phyloP scores from a whole-genome alignment of 257 asterid genomes.

The Thymus quinquecostatus region DNA sequence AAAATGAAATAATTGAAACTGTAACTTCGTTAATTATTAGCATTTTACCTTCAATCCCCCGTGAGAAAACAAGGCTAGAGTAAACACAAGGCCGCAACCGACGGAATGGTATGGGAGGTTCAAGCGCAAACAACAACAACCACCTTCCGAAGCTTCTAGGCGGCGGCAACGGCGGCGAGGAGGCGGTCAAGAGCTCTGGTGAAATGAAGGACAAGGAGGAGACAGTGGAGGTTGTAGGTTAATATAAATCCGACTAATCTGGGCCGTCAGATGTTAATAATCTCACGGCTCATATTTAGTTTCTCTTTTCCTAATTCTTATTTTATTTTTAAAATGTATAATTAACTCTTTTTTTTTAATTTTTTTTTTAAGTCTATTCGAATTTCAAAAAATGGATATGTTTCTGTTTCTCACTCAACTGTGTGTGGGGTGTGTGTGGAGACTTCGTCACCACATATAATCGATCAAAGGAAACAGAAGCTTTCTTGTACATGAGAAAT shows the following conservation, averaged over 20 bases:
- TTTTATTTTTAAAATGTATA: background rate
- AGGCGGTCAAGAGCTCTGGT: background rate
- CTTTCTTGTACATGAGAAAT: background rate
- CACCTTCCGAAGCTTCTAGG: conserved; percentile 13
- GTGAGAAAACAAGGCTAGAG: background rate
- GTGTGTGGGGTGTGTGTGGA: background rate
- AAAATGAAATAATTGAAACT: background rate
- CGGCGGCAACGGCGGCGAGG: conserved; percentile 14
- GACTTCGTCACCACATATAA: conserved; percentile 31
- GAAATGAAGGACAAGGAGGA: background rate
- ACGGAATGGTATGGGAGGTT: background rate
- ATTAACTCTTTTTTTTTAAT: background rate
- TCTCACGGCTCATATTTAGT: background rate
- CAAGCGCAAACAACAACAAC: background rate
- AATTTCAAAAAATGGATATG: background rate
- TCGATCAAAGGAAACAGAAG: conserved; percentile 2
- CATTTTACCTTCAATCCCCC: conserved; percentile 9
- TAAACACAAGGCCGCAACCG: background rate
- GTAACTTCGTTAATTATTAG: background rate
- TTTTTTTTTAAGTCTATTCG: background rate
- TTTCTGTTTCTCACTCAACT: conserved; percentile 26
- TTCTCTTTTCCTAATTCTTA: background rate
- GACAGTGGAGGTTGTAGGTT: conserved; percentile 7
- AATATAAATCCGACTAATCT: conserved; percentile 7
- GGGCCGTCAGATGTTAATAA: conserved; percentile 14